Evolutionary conservation across 805 yeast species (phyloP).

Genomic region (Barnettozyma botsteinii): DNA sequence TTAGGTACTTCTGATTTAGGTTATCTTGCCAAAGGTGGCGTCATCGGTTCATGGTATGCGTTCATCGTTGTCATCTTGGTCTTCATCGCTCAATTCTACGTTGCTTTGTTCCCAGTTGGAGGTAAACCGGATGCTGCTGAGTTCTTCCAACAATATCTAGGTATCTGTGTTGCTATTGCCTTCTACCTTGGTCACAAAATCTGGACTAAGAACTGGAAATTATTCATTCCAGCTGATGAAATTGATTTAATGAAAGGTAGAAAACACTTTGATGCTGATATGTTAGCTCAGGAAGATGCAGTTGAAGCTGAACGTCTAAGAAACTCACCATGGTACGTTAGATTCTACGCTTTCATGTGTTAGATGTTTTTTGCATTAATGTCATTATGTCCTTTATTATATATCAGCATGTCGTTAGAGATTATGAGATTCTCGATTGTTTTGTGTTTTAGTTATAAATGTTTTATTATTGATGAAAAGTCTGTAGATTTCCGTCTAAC

Average conservation of each 20-base stretch:
- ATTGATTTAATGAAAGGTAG: slow-evolving; percentile 56
- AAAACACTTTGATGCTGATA: slow-evolving; percentile 35
- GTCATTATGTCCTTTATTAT: background rate
- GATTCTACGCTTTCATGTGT: slow-evolving; percentile 8
- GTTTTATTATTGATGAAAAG: no score
- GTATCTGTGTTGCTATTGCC: slow-evolving; percentile 39
- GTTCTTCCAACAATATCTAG: slow-evolving; percentile 49
- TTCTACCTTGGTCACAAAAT: slow-evolving; percentile 42
- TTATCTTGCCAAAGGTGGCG: slow-evolving; percentile 45
- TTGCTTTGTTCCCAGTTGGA: slow-evolving; percentile 53
- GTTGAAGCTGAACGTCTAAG: slow-evolving; percentile 26
- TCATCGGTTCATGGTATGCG: slow-evolving; percentile 47
- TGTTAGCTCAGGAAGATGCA: slow-evolving; percentile 32
- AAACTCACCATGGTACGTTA: slow-evolving; percentile 9
- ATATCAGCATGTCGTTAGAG: background rate
- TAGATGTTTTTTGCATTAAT: background rate
- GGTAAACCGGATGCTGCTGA: slow-evolving; percentile 32
- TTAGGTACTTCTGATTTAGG: slow-evolving; percentile 43
- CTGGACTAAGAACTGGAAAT: slow-evolving; percentile 30
- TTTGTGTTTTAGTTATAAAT: no score
- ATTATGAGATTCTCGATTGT: background rate
- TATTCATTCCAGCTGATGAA: slow-evolving; percentile 35
- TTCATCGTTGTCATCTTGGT: slow-evolving; percentile 41
- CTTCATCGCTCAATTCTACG: slow-evolving; percentile 57
- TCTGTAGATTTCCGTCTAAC: no score